Base-by-base conservation (phyloP, 345 rosid genomes). In the Camelina sativa region DNA sequence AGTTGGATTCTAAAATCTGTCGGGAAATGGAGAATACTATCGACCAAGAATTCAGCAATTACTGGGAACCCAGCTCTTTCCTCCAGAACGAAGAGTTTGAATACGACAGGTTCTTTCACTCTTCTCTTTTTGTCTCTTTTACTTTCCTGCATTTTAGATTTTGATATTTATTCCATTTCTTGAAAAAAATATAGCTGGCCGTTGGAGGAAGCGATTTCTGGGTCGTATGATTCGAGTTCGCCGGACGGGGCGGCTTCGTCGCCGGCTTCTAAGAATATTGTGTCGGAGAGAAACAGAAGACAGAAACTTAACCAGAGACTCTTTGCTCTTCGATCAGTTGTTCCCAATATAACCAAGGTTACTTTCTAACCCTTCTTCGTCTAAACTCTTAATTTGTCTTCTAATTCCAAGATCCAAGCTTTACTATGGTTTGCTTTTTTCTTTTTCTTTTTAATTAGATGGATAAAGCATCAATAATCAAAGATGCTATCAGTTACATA, bases 391-490 rank as follows among this genome's bases (percentile, higher is more conserved):
- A 8, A 37, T 37, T n/a, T 63, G 44, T 46, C 25, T 28, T 54
- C 17, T 23, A 4, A 6, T 19, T 52, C 28, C 30, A 41, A 6
- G 50, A 76, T 76, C 48, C 34, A 19, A 66, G 12, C 68, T 67
- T 28, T 23, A 51, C 35, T 7, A 35, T 55, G 55, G 73, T 22
- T 38, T 46, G 11, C 59, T 4, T 30, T 8, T 6, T 17, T 67
- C 10, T 32, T 1, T 3, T n/a, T 28, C 8, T 67, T 57, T 28
- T 28, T 28, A 28, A 28, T 4, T 71, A 95, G 99, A 95, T 95
- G 99, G 99, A 95, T 71, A 95, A 90, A 84, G 99, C 99, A 13
- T 95, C 99, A n/a, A 95, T 95, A 75, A 84, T 95, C 67, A 95
- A 89, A 78, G 99, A 95, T 34, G 97, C 99, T 5, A 95, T 95